phyloP scores from a whole-genome alignment of 495 filamentous ascomycete genomes.

The Friedmanniomyces endolithicus region DNA sequence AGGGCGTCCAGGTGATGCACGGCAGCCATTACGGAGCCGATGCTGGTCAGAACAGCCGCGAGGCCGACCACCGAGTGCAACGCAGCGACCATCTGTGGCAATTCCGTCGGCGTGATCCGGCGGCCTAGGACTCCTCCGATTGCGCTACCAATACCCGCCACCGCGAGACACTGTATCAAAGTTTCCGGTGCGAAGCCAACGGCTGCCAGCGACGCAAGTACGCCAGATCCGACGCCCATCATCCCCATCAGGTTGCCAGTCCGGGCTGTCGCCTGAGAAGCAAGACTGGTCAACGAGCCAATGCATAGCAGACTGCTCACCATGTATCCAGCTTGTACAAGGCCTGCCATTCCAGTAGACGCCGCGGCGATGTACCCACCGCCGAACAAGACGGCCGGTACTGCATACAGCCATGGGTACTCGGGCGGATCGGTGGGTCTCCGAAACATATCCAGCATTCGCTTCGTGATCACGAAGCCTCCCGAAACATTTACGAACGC shows the following conservation, averaged over 20 bases:
- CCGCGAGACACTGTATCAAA: slow-evolving; percentile 54
- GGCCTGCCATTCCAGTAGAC: slow-evolving; percentile 60
- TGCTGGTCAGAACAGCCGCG: slow-evolving; percentile 68
- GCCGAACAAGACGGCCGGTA: slow-evolving; percentile 60
- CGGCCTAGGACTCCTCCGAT: slow-evolving; percentile 55
- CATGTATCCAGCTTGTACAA: slow-evolving; percentile 71
- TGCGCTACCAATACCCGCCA: slow-evolving; percentile 56
- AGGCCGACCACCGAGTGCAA: slow-evolving; percentile 73
- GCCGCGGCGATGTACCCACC: slow-evolving; percentile 66
- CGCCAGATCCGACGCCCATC: slow-evolving; percentile 62
- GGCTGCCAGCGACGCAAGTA: slow-evolving; percentile 62
- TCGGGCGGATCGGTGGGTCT: slow-evolving; percentile 66
- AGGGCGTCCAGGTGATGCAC: slow-evolving; percentile 48
- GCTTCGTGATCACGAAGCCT: slow-evolving; percentile 73
- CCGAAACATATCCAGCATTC: slow-evolving; percentile 88
- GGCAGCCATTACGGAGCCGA: slow-evolving; percentile 64
- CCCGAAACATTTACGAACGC: slow-evolving; percentile 74
- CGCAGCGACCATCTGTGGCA: slow-evolving; percentile 71
- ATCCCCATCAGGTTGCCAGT: slow-evolving; percentile 73
- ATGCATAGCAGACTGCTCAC: slow-evolving; percentile 70
- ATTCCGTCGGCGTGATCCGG: slow-evolving; percentile 65
- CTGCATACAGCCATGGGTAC: slow-evolving; percentile 69
- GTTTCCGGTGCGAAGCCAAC: slow-evolving; percentile 66
- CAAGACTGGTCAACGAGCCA: slow-evolving; percentile 54
- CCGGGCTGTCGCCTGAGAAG: slow-evolving; percentile 63